These are phyloP conservation scores for Hymenoscyphus fructigenus DNA, from an alignment of 2,329 filamentous ascomycete genomes.

Conservation along the genomic window DNA sequence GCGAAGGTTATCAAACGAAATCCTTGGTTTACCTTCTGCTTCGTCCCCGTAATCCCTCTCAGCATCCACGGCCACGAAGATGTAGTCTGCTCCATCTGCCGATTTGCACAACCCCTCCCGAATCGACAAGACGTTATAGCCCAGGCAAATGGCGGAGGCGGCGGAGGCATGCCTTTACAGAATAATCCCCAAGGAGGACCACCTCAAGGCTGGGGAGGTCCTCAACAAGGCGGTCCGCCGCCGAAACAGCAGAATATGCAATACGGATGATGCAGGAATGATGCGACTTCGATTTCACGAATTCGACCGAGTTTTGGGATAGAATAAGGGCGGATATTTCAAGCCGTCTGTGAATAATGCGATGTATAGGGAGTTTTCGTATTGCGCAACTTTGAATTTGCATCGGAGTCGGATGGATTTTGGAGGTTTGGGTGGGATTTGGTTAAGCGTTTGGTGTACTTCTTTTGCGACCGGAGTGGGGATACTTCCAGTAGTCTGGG, in stretches of 20 bases:
- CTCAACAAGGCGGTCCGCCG: slow-evolving; percentile 18
- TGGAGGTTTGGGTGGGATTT: neutral
- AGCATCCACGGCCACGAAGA: slow-evolving; percentile 66
- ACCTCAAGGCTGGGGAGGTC: slow-evolving; percentile 30
- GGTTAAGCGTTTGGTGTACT: neutral
- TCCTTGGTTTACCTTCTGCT: slow-evolving; percentile 80
- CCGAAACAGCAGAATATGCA: slow-evolving; percentile 35
- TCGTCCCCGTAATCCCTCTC: slow-evolving; percentile 71
- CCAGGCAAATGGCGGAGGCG: slow-evolving; percentile 29
- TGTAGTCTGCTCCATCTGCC: slow-evolving; percentile 72
- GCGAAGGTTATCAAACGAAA: slow-evolving; percentile 61
- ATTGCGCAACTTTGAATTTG: slow-evolving; percentile 5
- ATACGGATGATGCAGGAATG: slow-evolving; percentile 24
- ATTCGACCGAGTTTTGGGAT: neutral
- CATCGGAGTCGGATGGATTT: neutral
- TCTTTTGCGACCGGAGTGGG: neutral
- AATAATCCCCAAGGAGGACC: slow-evolving; percentile 22
- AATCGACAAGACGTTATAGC: slow-evolving; percentile 35
- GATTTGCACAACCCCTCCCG: slow-evolving; percentile 68
- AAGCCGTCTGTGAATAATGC: neutral
- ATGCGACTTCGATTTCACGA: neutral
- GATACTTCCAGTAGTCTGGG: slow-evolving; percentile 13
- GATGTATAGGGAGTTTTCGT: slow-evolving; percentile 1
- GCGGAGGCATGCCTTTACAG: slow-evolving; percentile 29
- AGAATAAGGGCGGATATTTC: neutral